Conservation (phyloP, 2,329 filamentous ascomycete genomes). For the Corynespora cassiicola region DNA sequence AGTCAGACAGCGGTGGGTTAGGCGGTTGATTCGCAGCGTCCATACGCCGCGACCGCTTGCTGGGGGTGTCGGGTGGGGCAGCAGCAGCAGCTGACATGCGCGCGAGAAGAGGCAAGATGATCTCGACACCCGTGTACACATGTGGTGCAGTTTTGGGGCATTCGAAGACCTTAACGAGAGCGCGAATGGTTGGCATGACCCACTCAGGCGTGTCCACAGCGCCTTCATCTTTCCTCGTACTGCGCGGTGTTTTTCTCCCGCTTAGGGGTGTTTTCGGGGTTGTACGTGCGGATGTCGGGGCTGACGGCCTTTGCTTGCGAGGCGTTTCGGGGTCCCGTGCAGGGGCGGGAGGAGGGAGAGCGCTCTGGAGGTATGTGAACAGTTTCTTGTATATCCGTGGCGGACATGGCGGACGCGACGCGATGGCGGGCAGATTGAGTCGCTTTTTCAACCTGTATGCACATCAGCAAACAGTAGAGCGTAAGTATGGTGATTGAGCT, state of each 20-base stretch:
- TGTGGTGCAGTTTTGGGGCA: slow-evolving; percentile 71
- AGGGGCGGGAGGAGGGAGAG: slow-evolving; percentile 59
- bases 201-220: slow-evolving; percentile 54
- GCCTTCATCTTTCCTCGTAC: slow-evolving; percentile 18
- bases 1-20: slow-evolving; percentile 20
- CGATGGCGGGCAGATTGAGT: slow-evolving; percentile 41
- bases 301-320: slow-evolving; percentile 33
- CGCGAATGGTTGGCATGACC: slow-evolving; percentile 72
- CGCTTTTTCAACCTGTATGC: slow-evolving; percentile 67
- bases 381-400: slow-evolving; percentile 76
- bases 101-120: slow-evolving; percentile 53
- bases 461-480: slow-evolving; percentile 40
- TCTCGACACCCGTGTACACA: slow-evolving; percentile 74
- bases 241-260: slow-evolving; percentile 27
- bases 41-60: slow-evolving; percentile 57
- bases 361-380: slow-evolving; percentile 78
- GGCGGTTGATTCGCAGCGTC: slow-evolving; percentile 12
- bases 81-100: slow-evolving; percentile 37
- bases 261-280: slow-evolving; percentile 34
- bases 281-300: slow-evolving; percentile 26
- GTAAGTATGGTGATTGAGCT: slow-evolving; percentile 10
- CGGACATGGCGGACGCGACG: slow-evolving; percentile 43
- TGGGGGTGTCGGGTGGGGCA: slow-evolving; percentile 44
- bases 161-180: slow-evolving; percentile 67
- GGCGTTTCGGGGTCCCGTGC: slow-evolving; percentile 36